Evolutionary conservation across 2,329 filamentous ascomycete genomes (phyloP).

Genomic region (Capronia coronata): DNA sequence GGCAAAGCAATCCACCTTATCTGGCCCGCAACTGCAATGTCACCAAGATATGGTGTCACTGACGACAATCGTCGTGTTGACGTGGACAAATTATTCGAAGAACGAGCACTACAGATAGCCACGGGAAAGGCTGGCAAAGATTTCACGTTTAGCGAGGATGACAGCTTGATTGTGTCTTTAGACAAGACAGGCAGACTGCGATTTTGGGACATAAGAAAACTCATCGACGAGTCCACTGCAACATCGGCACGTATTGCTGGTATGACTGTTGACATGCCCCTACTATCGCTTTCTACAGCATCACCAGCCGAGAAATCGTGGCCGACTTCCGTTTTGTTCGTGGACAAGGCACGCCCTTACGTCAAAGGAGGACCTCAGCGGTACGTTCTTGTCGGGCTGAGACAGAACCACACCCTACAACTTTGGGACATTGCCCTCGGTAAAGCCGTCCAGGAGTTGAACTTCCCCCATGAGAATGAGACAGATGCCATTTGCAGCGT

Average conservation of each 20-base stretch:
- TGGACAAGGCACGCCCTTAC: conserved; percentile 93
- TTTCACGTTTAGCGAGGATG: conserved; percentile 95
- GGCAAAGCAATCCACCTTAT: conserved; percentile 95
- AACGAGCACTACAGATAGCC: conserved; percentile 86
- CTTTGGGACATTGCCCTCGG: conserved; percentile 94
- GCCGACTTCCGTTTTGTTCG: conserved; percentile 90
- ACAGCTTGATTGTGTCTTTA: conserved; percentile 85
- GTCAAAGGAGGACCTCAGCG: conserved; percentile 81
- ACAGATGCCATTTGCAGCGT: conserved; percentile 98
- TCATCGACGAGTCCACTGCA: conserved; percentile 51
- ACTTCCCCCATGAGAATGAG: conserved; percentile 91
- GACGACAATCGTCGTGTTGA: conserved; percentile 59
- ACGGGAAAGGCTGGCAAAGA: conserved; percentile 98
- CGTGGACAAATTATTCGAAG: conserved; percentile 76
- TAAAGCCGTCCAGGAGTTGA: conserved; percentile 94
- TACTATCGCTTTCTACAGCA: conserved; percentile 81
- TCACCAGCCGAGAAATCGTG: conserved; percentile 88
- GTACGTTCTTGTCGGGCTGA: conserved; percentile 96
- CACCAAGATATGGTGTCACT: conserved; percentile 45
- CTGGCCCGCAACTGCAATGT: conserved; percentile 52
- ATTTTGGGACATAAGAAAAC: conserved; percentile 92
- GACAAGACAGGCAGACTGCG: conserved; percentile 95
- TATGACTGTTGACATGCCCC: conserved; percentile 74
- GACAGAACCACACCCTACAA: conserved; percentile 97
- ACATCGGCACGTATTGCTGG: conserved; percentile 42